Evolutionary conservation across 73 alveolate species (phyloP), one percentile per base, ranked within the genome.

Genomic region (Paramecium caudatum): DNA sequence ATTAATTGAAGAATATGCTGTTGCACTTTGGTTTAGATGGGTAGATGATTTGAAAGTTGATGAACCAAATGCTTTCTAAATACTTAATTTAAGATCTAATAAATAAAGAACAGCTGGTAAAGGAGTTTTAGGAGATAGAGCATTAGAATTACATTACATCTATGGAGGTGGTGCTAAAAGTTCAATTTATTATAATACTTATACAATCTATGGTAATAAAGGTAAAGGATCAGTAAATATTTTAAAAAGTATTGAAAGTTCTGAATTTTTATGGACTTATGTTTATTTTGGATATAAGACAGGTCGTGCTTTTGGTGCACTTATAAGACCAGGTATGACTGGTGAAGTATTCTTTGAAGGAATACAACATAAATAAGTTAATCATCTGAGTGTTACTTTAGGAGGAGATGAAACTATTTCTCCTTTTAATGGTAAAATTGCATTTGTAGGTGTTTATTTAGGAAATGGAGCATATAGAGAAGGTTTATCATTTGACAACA

Each of bases 11-110:
- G 88, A 74, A 39, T 74, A 74, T 74, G 39, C 69, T 15, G 47
- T 74, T 0, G 62, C 88, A 21, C 25, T 30, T 27, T 74, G 88
- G 88, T 74, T 74, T 4, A 74, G 88, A 74, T 74, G 88, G 88
- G 47, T 37, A 8, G 88, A 74, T 45, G 65, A 36, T 5, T 25
- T 74, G 8, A 74, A 74, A 45, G 88, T 74, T 15, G 88, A 74
- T 41, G 88, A 74, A 45, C 43, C 69, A 9, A 74, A 74, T 45
- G 39, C 62, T 4, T 74, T 74, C 32, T 74, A 74, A 74, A 15
- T 74, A 5, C 8, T 74, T 7, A 39, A 43, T 74, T 19, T 74
- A 25, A 74, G 88, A 74, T 65, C 83, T 0, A 45, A 74, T 37
- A 30, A 74, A 19, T 41, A 21, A 3, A 63, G 47, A 5, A n/a